Base-by-base conservation (phyloP, 257 asterid species). In the Fraxinus excelsior region DNA sequence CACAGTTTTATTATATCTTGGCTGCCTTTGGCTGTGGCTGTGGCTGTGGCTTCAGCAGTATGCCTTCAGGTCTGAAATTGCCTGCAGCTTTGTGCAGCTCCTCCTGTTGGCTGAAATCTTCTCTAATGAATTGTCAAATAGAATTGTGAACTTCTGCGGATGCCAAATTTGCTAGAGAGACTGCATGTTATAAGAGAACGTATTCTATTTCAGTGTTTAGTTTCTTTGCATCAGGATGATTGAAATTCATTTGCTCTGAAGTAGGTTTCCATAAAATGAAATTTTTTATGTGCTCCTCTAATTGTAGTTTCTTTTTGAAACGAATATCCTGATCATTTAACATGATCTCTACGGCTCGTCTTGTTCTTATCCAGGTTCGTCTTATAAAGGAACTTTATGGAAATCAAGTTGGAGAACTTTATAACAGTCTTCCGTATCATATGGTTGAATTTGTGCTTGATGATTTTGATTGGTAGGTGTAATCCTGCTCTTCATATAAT, bases 301-400 rank as follows among this genome's bases (percentile, higher is more conserved):
- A 42, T 19, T 70, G 29, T 60, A 60, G 28, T 69, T 68, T 69
- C 32, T 18, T 11, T 80, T 53, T 23, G 34, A 23, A 56, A 23
- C 38, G 74, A 66, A 58, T 37, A 73, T 58, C 67, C 44, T 74
- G 76, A 70, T 76, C 29, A 72, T 29, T 31, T 56, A 44, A n/a
- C 28, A 31, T 77, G 23, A 76, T 64, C 66, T 72, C 31, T 34
- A 66, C 76, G 38, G 38, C 76, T 77, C 77, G 38, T 72, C 35
- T 78, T 81, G 67, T 82, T 81, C 56, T 76, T 78, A 85, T 78
- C 75, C 92, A 96, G 99, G 94, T 96, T 78, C 98, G 97, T 68
- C 96, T 96, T 72, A 84, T 91, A 71, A 93, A 96, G 85, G 99
- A 96, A 84, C 81, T 96, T 86, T 96, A 93, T 76, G 99, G 99